Percentiles rank a stretch among this genome's conserved stretches.
These are phyloP conservation scores for Mallotus repandus DNA, from an alignment of 441 rosid species.

Conservation along the genomic window DNA sequence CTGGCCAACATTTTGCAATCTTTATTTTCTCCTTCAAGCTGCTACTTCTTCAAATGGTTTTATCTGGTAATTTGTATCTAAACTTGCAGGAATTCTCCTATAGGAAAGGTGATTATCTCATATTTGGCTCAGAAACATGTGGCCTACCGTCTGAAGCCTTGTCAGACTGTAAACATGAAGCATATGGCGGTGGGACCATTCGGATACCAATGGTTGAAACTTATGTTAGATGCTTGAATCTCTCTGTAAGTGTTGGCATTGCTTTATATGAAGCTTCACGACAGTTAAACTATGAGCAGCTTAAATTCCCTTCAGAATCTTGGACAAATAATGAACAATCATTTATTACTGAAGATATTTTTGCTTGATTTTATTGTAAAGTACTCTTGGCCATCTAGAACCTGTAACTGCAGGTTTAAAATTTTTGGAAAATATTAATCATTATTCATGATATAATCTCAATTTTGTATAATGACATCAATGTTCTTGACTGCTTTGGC, in stretches of 20 bases:
- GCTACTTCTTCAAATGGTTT: background rate
- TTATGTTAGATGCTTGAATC: constrained; percentile 85
- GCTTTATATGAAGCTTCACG: constrained; percentile 90
- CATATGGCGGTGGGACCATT: constrained; percentile 69
- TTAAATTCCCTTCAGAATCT: constrained; percentile 41
- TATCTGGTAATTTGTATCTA: background rate
- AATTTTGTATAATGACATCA: too few species aligned
- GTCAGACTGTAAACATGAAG: constrained; percentile 56
- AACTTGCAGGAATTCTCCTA: constrained; percentile 72
- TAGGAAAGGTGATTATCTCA: constrained; percentile 76
- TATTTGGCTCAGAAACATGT: constrained; percentile 85
- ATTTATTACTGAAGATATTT: constrained; percentile 58
- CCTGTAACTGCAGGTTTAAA: too few species aligned
- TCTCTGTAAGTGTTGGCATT: constrained; percentile 88
- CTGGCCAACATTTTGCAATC: too few species aligned
- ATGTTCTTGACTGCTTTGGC: too few species aligned
- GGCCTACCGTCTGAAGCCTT: constrained; percentile 82
- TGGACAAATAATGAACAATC: constrained; percentile 32
- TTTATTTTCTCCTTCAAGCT: background rate
- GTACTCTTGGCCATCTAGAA: too few species aligned
- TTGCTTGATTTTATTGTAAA: constrained; percentile 41
- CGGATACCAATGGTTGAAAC: constrained; percentile 94
- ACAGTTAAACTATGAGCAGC: constrained; percentile 79
- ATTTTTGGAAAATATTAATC: too few species aligned
- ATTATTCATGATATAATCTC: too few species aligned